Percentiles rank a stretch among this genome's conserved stretches.
Conservation (phyloP, 208 protist species). For the Crithidia brevicula region DNA sequence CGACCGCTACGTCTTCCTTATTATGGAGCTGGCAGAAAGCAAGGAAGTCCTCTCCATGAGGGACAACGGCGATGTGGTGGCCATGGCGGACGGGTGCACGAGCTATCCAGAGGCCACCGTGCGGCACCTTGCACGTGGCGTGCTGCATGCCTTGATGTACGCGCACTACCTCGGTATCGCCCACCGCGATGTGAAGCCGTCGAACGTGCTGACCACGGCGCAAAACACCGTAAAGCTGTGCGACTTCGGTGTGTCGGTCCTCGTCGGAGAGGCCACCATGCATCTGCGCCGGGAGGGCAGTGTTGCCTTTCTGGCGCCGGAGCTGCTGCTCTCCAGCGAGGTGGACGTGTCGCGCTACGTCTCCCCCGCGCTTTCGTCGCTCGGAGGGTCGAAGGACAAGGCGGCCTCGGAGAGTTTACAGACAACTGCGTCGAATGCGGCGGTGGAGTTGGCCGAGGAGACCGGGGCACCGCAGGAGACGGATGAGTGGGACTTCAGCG, state of each 20-base stretch:
- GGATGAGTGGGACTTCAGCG: slow-evolving; percentile 12
- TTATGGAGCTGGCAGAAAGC: slow-evolving; percentile 85
- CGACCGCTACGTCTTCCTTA: slow-evolving; percentile 80
- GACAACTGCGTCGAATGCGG: neutral
- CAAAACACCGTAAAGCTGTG: slow-evolving; percentile 73
- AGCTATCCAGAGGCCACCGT: slow-evolving; percentile 37
- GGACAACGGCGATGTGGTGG: slow-evolving; percentile 51
- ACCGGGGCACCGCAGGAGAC: neutral
- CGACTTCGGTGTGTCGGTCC: slow-evolving; percentile 71
- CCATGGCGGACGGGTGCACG: slow-evolving; percentile 27
- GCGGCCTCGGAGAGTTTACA: slow-evolving; percentile 3
- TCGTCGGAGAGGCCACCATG: slow-evolving; percentile 36
- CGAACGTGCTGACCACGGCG: slow-evolving; percentile 67
- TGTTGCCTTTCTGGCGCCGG: slow-evolving; percentile 77
- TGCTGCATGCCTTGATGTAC: slow-evolving; percentile 53
- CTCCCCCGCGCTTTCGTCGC: slow-evolving; percentile 25
- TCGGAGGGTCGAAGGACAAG: slow-evolving; percentile 10
- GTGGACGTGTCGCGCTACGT: slow-evolving; percentile 32
- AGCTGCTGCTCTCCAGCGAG: slow-evolving; percentile 52
- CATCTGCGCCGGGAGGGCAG: slow-evolving; percentile 57
- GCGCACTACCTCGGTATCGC: slow-evolving; percentile 59
- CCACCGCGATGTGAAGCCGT: slow-evolving; percentile 83
- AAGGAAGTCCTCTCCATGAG: slow-evolving; percentile 53
- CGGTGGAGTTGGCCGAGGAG: neutral
- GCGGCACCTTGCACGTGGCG: slow-evolving; percentile 35